Conservation (phyloP, 108 stramenopile species). For the Fistulifera pelliculosa region DNA sequence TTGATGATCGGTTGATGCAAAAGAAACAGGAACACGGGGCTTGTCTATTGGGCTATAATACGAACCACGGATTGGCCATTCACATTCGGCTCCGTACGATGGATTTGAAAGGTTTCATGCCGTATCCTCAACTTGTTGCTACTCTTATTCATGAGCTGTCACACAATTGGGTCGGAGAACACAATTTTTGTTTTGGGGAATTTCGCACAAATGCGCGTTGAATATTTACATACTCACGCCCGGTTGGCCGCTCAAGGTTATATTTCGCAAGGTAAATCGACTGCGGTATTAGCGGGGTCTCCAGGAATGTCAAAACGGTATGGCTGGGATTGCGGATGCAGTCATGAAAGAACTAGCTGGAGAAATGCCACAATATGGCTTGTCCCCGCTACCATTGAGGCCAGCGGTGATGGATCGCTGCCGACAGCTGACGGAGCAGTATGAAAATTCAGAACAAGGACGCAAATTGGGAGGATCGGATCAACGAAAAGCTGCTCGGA, state of each 20-base stretch:
- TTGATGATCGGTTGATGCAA: conserved; percentile 67
- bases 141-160: conserved; percentile 73
- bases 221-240: conserved; percentile 49
- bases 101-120: conserved; percentile 45
- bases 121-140: conserved; percentile 46
- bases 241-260: conserved; percentile 16
- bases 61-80: conserved; percentile 59
- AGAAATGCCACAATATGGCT: conserved; percentile 61
- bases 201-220: conserved; percentile 66
- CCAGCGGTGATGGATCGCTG: conserved; percentile 35
- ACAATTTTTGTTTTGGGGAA: conserved; percentile 72
- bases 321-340: conserved; percentile 1
- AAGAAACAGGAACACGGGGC: conserved; percentile 33
- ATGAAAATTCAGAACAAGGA: conserved; percentile 10
- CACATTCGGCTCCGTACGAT: conserved; percentile 63
- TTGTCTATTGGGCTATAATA: conserved; percentile 76
- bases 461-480: conserved; percentile 19
- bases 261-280: conserved; percentile 42
- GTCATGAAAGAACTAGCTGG: conserved; percentile 29
- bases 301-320: background rate
- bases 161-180: conserved; percentile 80
- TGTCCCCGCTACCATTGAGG: conserved; percentile 22
- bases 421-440: conserved; percentile 34
- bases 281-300: conserved; percentile 43
- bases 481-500: conserved; percentile 17